Conservation (phyloP, 2,329 filamentous ascomycete species). For the Ustulina deusta region DNA sequence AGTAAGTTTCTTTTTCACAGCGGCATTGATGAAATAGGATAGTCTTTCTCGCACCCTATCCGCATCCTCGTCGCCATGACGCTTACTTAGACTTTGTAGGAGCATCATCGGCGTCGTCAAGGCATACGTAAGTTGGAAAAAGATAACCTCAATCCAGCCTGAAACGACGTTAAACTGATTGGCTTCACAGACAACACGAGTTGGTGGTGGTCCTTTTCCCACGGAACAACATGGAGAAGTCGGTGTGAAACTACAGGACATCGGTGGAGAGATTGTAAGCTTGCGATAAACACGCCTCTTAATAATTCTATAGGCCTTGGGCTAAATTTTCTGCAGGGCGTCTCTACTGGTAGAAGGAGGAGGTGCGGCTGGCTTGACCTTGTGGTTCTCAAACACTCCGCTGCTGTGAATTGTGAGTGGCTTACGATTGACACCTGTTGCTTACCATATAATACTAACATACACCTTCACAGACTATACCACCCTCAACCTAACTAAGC, state of each 20-base stretch:
- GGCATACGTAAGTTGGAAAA: conserved; percentile 55
- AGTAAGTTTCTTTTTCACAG: conserved; percentile 52
- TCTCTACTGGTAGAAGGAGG: conserved; percentile 60
- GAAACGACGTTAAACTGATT: not conserved
- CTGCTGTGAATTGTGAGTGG: conserved; percentile 37
- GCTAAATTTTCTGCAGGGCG: conserved; percentile 37
- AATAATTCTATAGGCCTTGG: not conserved
- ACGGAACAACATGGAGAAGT: conserved; percentile 61
- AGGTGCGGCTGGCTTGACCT: conserved; percentile 40
- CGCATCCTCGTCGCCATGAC: not conserved
- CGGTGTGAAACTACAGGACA: conserved; percentile 52
- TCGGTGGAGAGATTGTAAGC: conserved; percentile 50
- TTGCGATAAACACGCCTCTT: not conserved
- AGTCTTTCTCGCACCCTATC: not conserved
- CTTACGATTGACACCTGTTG: not conserved
- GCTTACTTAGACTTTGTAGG: conserved; percentile 24
- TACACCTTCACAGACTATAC: conserved; percentile 35
- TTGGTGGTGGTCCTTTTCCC: conserved; percentile 68
- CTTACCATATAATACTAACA: conserved; percentile 8
- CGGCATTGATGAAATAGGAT: not conserved
- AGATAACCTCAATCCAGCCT: not conserved
- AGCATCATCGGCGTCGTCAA: conserved; percentile 66
- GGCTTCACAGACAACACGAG: conserved; percentile 65
- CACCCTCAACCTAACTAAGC: conserved; percentile 51
- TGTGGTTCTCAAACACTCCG: conserved; percentile 41